phyloP scores from a whole-genome alignment of 371 early-diverging fungal genomes.

The Mortierella sp. region DNA sequence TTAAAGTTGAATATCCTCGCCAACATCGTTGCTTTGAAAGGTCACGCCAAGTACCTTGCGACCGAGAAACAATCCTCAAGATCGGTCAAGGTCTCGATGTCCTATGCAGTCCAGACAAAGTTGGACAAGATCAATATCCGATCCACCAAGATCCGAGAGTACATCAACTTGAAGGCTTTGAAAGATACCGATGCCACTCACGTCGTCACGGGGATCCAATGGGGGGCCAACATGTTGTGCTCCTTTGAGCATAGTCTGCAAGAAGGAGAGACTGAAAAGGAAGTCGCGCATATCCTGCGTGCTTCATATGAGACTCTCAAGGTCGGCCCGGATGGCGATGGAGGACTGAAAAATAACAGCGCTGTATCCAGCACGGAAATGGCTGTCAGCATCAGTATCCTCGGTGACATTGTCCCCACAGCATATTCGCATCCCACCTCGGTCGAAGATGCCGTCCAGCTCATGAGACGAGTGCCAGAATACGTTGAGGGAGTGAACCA shows the following conservation, averaged over 20 bases:
- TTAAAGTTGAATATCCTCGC: slow-evolving; percentile 21
- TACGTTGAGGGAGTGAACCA: slow-evolving; percentile 20
- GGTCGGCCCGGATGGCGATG: slow-evolving; percentile 14
- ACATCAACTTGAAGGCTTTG: slow-evolving; percentile 20
- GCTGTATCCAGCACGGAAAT: slow-evolving; percentile 9
- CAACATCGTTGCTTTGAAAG: slow-evolving; percentile 11
- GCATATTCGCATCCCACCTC: slow-evolving; percentile 15
- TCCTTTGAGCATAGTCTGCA: slow-evolving; percentile 22
- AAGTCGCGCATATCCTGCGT: slow-evolving; percentile 20
- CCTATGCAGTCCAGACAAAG: slow-evolving; percentile 22
- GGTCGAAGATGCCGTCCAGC: slow-evolving; percentile 21
- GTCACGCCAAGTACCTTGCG: slow-evolving; percentile 20
- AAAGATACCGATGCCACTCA: slow-evolving; percentile 17
- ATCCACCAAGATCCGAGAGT: slow-evolving; percentile 11
- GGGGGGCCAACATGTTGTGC: slow-evolving; percentile 28
- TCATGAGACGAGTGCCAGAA: slow-evolving; percentile 24
- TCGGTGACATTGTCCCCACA: slow-evolving; percentile 26
- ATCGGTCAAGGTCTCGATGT: slow-evolving; percentile 25
- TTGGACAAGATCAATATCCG: slow-evolving; percentile 19
- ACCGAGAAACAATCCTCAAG: slow-evolving; percentile 21
- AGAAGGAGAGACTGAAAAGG: slow-evolving; percentile 29
- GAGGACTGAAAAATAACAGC: background rate
- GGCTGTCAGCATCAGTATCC: slow-evolving; percentile 20
- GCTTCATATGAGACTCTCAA: slow-evolving; percentile 6
- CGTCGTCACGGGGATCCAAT: slow-evolving; percentile 29